Evolutionary conservation across 2,329 filamentous ascomycete genomes (phyloP), one percentile per base, ranked within the genome.

Genomic region (Rhynchosporium agropyri): DNA sequence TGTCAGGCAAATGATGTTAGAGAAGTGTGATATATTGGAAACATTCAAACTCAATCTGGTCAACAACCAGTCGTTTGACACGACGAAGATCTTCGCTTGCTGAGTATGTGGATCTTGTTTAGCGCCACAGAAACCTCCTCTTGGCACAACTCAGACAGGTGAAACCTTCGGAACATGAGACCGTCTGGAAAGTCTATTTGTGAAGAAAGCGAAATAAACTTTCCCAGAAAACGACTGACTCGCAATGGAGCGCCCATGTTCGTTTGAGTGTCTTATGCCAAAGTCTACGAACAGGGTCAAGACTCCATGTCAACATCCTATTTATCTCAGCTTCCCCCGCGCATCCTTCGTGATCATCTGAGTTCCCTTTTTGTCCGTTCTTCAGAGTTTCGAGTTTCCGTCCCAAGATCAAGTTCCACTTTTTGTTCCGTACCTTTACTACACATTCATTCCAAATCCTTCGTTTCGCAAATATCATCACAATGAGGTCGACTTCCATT

Each of bases 401-500:
- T 46, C 31, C 31, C 4, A 8, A 15, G 38, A 28, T 6, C 36
- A 20, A 29, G 28, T 54, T 15, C n/a, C 51, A 54, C 28, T 57
- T 29, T 57, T 57, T 46, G 40, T 57, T 57, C 26, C 20, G 45
- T 46, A 45, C 40, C 45, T 45, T 57, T 28, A 7, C 28, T 20
- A 54, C 31, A 40, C 50, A 38, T 38, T 53, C 51, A 42, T 54
- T 54, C 51, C 26, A 15, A 40, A 46, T 20, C 48, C 6, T 50
- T 28, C 29, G n/a, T 49, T 36, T 36, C 48, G 29, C 31, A 33
- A 51, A 29, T 8, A n/a, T 33, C 48, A 40, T 54, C 54, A 58
- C 36, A 38, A 59, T 66, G 60, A 45, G 57, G 64, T 63, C 56
- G 61, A 63, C 2, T 60, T 62, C 42, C 60, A 28, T 56, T 46